phyloP scores from a whole-genome alignment of 1,284 basidiomycete species.

The Phenoliferia sp. region DNA sequence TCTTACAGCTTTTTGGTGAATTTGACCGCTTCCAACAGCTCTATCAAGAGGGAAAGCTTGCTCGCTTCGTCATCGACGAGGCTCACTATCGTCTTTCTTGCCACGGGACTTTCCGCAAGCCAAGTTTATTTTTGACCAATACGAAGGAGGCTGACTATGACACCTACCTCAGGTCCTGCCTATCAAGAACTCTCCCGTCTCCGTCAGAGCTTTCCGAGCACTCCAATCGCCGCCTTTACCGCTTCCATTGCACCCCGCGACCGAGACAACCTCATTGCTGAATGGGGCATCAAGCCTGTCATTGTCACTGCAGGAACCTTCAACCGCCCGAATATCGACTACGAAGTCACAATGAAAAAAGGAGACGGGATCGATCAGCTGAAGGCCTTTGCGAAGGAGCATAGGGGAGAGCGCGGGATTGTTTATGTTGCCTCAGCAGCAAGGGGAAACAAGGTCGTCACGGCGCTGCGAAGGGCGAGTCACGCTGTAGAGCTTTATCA shows the following conservation, averaged over 20 bases:
- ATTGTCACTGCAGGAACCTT: neutral
- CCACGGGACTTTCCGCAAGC: neutral
- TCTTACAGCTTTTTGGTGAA: neutral
- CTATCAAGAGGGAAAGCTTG: neutral
- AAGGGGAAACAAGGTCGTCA: neutral
- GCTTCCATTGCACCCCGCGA: neutral
- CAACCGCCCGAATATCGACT: neutral
- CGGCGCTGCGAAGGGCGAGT: neutral
- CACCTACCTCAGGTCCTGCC: neutral
- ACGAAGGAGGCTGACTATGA: neutral
- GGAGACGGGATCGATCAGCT: neutral
- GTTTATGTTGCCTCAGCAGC: neutral
- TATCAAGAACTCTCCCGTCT: neutral
- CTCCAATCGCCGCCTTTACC: neutral
- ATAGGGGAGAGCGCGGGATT: neutral
- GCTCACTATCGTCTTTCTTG: neutral
- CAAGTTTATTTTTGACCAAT: neutral
- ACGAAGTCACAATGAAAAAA: neutral
- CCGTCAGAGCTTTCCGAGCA: neutral
- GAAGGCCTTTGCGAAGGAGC: neutral
- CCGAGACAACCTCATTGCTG: neutral
- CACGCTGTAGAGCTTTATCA: neutral
- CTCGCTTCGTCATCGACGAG: neutral
- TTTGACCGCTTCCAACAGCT: neutral
- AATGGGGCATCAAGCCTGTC: slow-evolving; percentile 36